These are phyloP conservation scores for Trebouxia sp. DNA, from an alignment of 139 green algal genomes.

Conservation along the genomic window DNA sequence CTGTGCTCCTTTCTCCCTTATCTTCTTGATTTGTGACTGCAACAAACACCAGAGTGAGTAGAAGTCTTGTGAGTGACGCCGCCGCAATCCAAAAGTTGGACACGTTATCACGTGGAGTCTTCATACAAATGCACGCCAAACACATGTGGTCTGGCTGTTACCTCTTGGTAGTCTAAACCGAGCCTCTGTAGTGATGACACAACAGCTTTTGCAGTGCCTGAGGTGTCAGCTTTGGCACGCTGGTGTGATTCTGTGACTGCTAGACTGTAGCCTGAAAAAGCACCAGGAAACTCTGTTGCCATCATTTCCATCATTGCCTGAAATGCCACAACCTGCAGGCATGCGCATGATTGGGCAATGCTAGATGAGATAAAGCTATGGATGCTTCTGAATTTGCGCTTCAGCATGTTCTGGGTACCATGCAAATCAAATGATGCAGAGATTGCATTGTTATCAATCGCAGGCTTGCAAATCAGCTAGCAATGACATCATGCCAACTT, in stretches of 20 bases:
- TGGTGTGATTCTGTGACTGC: constrained; percentile 95
- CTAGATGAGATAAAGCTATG: too few relatives aligned
- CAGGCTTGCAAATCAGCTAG: too few relatives aligned
- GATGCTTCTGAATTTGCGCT: too few relatives aligned
- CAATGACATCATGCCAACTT: too few relatives aligned
- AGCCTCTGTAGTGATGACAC: constrained; percentile 88
- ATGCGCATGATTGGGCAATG: neutral
- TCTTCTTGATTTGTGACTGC: constrained; percentile 74
- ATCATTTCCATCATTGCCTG: constrained; percentile 94
- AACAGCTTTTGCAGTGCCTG: constrained; percentile 89
- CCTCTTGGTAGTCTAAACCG: constrained; percentile 76
- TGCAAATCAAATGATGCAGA: too few relatives aligned
- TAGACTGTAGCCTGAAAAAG: constrained; percentile 92
- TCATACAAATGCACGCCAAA: too few relatives aligned
- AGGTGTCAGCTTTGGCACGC: constrained; percentile 95
- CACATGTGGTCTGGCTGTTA: neutral
- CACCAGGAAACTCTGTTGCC: constrained; percentile 91
- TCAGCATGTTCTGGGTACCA: too few relatives aligned
- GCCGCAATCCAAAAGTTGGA: neutral
- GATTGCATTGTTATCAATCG: too few relatives aligned
- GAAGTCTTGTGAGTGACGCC: neutral
- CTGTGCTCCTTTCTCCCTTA: constrained; percentile 71
- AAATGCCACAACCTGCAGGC: constrained; percentile 79
- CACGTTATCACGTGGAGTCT: neutral
- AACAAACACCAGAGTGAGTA: neutral